phyloP scores from a whole-genome alignment of 176 grass and related monocot species.

The Carex myosuroides region DNA sequence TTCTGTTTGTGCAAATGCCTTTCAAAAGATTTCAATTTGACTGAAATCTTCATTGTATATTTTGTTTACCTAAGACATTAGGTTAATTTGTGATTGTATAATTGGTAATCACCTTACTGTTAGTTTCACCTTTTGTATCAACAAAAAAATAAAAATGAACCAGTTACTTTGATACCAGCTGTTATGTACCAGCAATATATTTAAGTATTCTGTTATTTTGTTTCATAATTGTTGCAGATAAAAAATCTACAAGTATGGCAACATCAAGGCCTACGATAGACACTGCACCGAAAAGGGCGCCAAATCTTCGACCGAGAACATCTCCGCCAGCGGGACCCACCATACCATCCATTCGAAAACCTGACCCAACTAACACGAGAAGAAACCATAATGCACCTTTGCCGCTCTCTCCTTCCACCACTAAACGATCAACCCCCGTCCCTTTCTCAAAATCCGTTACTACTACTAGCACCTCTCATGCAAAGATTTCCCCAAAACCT shows the following conservation, averaged over 20 bases:
- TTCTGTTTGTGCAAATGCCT: neutral
- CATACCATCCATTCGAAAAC: neutral
- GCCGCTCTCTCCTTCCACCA: neutral
- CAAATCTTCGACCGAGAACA: neutral
- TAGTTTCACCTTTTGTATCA: neutral
- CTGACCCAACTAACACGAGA: neutral
- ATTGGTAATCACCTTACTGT: neutral
- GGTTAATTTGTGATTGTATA: neutral
- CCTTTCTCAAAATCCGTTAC: neutral
- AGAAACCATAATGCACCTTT: neutral
- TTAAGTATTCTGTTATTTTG: neutral
- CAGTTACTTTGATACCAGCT: neutral
- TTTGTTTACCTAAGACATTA: neutral
- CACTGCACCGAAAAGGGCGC: neutral
- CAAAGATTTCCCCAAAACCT: neutral
- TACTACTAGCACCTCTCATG: neutral
- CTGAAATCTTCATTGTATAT: neutral
- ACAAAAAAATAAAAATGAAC: neutral
- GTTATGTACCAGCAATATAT: neutral
- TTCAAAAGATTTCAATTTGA: neutral
- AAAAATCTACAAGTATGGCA: conserved; percentile 15
- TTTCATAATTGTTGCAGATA: neutral
- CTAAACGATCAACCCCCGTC: neutral
- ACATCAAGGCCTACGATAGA: conserved; percentile 19
- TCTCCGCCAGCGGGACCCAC: neutral